A percentile compares a stretch with the other conserved stretches of the same genome.
Evolutionary conservation across 1,284 basidiomycete genomes (phyloP).

Genomic region (Sporisorium exsertum): DNA sequence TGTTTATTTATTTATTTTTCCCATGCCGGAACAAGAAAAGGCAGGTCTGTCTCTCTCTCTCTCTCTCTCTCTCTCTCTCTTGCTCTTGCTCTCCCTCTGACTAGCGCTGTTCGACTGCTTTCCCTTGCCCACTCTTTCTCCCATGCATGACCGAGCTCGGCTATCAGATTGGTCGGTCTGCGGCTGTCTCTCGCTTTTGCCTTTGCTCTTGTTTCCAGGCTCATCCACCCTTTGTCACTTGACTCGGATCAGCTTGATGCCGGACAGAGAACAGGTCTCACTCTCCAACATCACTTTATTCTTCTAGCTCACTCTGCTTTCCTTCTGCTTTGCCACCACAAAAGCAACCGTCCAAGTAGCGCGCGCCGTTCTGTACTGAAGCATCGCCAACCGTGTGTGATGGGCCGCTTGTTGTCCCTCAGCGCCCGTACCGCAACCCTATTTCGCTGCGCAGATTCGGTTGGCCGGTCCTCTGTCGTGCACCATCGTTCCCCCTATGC

Average conservation of each 20-base stretch:
- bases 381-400: too few species aligned
- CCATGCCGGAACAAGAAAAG: too few species aligned
- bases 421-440: too few species aligned
- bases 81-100: too few species aligned
- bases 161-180: constrained; percentile 5
- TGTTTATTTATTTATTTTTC: too few species aligned
- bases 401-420: too few species aligned
- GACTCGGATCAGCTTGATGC: not conserved
- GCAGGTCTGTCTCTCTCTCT: not conserved
- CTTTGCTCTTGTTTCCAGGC: not conserved
- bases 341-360: too few species aligned
- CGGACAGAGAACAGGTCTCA: not conserved
- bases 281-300: not conserved
- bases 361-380: too few species aligned
- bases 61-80: too few species aligned
- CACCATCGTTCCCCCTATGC: not conserved
- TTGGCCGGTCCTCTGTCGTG: not conserved
- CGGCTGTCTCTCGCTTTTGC: constrained; percentile 8
- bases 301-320: not conserved
- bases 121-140: not conserved
- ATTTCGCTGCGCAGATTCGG: too few species aligned
- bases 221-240: not conserved
- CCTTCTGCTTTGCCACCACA: too few species aligned
- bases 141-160: constrained; percentile 8
- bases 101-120: constrained; percentile 1